phyloP scores from a whole-genome alignment of 1,284 basidiomycete species.

The Serendipita sp. region DNA sequence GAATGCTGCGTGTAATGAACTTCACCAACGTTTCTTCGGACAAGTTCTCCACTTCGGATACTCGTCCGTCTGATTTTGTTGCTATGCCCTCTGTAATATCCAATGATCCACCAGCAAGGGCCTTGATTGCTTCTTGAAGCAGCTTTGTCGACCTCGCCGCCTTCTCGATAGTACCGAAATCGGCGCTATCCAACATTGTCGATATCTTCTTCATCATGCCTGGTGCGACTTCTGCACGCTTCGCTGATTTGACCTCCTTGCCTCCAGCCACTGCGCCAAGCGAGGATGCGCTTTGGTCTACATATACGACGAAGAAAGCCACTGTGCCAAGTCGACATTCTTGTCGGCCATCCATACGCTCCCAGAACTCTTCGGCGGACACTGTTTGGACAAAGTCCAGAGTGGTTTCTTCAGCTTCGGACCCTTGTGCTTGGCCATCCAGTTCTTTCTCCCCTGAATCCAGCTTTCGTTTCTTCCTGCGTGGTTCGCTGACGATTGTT shows the following conservation, averaged over 20 bases:
- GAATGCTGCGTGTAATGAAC: background rate
- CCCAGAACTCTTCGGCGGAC: constrained; percentile 72
- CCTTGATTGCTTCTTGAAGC: background rate
- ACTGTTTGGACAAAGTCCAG: constrained; percentile 27
- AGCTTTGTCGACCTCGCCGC: background rate
- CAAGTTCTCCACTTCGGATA: background rate
- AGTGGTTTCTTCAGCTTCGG: constrained; percentile 9
- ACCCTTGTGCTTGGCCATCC: constrained; percentile 8
- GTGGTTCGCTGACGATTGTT: constrained; percentile 33
- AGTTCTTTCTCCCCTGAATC: constrained; percentile 3
- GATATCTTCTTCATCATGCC: background rate
- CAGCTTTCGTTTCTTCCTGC: constrained; percentile 37
- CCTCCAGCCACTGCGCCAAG: background rate
- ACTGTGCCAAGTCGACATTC: constrained; percentile 39
- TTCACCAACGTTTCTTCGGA: background rate
- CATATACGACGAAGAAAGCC: background rate
- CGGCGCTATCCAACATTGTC: background rate
- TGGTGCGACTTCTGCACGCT: background rate
- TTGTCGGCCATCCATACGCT: constrained; percentile 85
- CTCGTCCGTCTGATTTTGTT: background rate
- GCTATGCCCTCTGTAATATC: background rate
- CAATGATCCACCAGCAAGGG: background rate
- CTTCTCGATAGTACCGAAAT: constrained; percentile 2
- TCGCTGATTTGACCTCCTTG: background rate
- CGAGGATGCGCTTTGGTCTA: background rate